Conservation (phyloP, 768 basidiomycete species). For the Rhodotorula kratochvilovae region DNA sequence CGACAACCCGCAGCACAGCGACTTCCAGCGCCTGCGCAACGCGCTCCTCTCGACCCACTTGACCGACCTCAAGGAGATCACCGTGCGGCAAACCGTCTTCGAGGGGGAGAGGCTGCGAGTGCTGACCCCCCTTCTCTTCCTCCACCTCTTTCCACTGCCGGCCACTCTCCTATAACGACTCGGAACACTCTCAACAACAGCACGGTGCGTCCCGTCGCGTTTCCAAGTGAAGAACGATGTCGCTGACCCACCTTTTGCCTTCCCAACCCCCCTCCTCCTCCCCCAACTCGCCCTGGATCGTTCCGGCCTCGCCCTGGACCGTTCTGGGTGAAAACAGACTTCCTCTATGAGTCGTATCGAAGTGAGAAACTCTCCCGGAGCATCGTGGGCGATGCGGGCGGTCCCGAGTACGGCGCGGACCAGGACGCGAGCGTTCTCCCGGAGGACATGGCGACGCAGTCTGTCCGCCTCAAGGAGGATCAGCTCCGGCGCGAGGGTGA, state of each 20-base stretch:
- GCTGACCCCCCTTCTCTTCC: background rate
- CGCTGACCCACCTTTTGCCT: background rate
- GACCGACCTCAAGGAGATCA: conserved; percentile 73
- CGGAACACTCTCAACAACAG: background rate
- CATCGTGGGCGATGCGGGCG: conserved; percentile 59
- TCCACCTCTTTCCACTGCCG: background rate
- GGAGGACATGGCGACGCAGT: conserved; percentile 93
- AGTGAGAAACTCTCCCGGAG: conserved; percentile 93
- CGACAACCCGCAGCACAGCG: conserved; percentile 99
- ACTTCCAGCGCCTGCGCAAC: conserved; percentile 86
- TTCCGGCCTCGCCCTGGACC: background rate
- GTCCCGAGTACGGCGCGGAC: conserved; percentile 54
- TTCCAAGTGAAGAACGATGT: no score
- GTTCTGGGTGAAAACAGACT: conserved; percentile 52
- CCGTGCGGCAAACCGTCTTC: conserved; percentile 2
- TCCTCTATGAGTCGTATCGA: conserved; percentile 76
- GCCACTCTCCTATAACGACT: no score
- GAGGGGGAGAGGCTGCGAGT: no score
- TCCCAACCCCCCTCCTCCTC: conserved; percentile 49
- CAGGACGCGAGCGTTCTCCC: conserved; percentile 57
- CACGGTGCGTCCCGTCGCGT: background rate
- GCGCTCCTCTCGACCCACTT: conserved; percentile 91
- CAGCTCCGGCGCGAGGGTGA: conserved; percentile 76
- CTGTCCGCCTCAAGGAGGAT: conserved; percentile 96
- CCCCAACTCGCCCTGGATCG: conserved; percentile 61